A percentile compares a stretch with the other conserved stretches of the same genome.
Conservation (phyloP, 352 stramenopile species). For the Phytophthora tentaculata region DNA sequence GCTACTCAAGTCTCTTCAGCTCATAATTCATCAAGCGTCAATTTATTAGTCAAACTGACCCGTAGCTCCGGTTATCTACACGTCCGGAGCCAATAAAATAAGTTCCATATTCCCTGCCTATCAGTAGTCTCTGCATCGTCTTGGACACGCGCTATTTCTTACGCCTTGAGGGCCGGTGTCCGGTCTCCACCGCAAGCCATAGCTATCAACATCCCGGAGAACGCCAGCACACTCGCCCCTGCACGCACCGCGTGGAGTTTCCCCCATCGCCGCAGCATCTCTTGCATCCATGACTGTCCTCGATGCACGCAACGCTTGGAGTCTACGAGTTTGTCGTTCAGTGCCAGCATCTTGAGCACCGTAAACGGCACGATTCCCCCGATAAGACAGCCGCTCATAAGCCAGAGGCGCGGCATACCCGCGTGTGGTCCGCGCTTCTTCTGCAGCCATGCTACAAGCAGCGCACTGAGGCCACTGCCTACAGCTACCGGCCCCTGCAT, state of each 20-base stretch:
- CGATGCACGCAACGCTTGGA: slow-evolving; percentile 44
- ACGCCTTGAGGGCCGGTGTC: slow-evolving; percentile 13
- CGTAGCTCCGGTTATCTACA: slow-evolving; percentile 16
- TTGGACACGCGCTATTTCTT: background rate
- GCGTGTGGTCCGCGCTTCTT: slow-evolving; percentile 29
- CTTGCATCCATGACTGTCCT: slow-evolving; percentile 54
- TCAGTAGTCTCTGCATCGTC: too few relatives aligned
- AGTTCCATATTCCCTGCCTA: slow-evolving; percentile 20
- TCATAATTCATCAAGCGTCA: background rate
- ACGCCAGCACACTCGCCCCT: slow-evolving; percentile 56
- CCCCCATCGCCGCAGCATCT: slow-evolving; percentile 61
- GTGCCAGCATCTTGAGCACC: slow-evolving; percentile 63
- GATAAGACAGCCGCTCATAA: slow-evolving; percentile 63
- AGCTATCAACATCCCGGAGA: slow-evolving; percentile 65
- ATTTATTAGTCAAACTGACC: slow-evolving; percentile 17
- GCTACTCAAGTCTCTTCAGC: slow-evolving; percentile 9
- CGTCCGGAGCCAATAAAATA: slow-evolving; percentile 39
- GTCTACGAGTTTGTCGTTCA: slow-evolving; percentile 71
- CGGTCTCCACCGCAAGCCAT: slow-evolving; percentile 53
- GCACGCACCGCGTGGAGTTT: slow-evolving; percentile 64
- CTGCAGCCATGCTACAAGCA: slow-evolving; percentile 58
- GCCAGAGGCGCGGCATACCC: slow-evolving; percentile 58
- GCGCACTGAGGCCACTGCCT: slow-evolving; percentile 55
- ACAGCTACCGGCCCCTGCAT: slow-evolving; percentile 68
- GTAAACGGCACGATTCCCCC: slow-evolving; percentile 71